phyloP scores from a whole-genome alignment of 192 early-diverging fungal genomes.

The Coemansia sp. region DNA sequence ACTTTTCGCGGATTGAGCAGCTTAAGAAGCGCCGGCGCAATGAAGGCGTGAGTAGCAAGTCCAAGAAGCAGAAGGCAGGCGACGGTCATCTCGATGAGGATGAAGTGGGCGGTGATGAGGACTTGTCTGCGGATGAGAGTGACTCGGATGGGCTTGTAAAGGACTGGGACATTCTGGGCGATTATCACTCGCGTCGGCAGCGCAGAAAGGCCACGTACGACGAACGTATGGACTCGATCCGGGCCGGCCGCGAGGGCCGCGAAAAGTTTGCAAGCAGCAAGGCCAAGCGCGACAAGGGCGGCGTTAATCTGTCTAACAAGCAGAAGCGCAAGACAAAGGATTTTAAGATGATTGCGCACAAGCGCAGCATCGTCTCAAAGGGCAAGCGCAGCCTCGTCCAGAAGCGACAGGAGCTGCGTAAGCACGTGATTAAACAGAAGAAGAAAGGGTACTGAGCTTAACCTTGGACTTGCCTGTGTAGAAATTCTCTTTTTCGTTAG shows the following conservation, averaged over 20 bases:
- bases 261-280: constrained; percentile 87
- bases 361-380: constrained; percentile 73
- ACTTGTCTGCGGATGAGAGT: constrained; percentile 16
- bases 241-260: constrained; percentile 86
- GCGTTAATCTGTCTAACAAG: constrained; percentile 78
- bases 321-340: constrained; percentile 93
- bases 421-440: constrained; percentile 48
- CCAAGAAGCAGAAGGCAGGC: constrained; percentile 17
- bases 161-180: constrained; percentile 50
- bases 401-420: constrained; percentile 61
- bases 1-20: constrained; percentile 83
- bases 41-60: constrained; percentile 28
- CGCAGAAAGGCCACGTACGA: constrained; percentile 85
- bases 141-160: constrained; percentile 41
- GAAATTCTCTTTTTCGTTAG: not conserved
- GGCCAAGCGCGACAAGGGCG: constrained; percentile 74
- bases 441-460: constrained; percentile 34
- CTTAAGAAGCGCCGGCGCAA: constrained; percentile 68
- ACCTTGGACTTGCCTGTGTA: not conserved
- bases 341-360: constrained; percentile 95
- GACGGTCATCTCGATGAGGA: constrained; percentile 11
- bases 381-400: constrained; percentile 72
- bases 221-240: constrained; percentile 82
- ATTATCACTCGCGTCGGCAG: constrained; percentile 51
- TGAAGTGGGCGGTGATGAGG: constrained; percentile 5